Base-by-base conservation (phyloP, 495 filamentous ascomycete genomes). In the Chaetomium cochliodes region DNA sequence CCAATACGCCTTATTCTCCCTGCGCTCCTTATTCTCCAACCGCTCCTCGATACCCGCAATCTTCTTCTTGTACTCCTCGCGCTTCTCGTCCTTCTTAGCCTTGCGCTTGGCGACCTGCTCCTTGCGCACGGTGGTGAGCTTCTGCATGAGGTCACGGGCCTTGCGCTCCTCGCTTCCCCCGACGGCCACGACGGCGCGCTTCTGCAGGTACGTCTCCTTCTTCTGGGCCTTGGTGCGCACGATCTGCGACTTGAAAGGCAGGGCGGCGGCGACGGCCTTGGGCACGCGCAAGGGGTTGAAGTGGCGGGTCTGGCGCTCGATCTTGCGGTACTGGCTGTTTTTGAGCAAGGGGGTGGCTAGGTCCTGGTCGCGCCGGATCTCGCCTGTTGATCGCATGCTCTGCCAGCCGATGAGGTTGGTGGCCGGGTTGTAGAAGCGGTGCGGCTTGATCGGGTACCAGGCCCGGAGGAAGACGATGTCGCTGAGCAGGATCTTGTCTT, bases 211-310 rank as follows among this genome's bases (percentile, higher is more conserved):
- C 22, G 94, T 96, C 76, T 89, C 78, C 70, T 88, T 88, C 74
- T 85, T 87, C 78, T 89, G 91, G 46, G 86, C 82, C 76, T 88
- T 88, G 84, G 89, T 96, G 73, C 86, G 81, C 51, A 87, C 83
- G 73, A 96, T 92, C 76, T 98, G 96, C 13, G 90, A 93, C 73
- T 92, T 93, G 84, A 90, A 98, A 7, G 94, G 94, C 2, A 98
- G 86, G 0, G 91, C 87, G 13, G 90, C 87, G 20, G 91, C 91
- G 23, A 98, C 83, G 58, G 90, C 87, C 26, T 88, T 87, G 3
- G 94, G 94, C 18, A 98, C 90, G 25, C 90, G 87, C 13, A 98
- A 87, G 28, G 93, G 89, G 78, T 98, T 98, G 84, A 98, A 98
- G 74, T 93, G 89, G 39, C 94, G 87, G 2, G 84, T 84, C 44